phyloP scores from a whole-genome alignment of 2,329 filamentous ascomycete species.

The Dothideomycetes sp. region DNA sequence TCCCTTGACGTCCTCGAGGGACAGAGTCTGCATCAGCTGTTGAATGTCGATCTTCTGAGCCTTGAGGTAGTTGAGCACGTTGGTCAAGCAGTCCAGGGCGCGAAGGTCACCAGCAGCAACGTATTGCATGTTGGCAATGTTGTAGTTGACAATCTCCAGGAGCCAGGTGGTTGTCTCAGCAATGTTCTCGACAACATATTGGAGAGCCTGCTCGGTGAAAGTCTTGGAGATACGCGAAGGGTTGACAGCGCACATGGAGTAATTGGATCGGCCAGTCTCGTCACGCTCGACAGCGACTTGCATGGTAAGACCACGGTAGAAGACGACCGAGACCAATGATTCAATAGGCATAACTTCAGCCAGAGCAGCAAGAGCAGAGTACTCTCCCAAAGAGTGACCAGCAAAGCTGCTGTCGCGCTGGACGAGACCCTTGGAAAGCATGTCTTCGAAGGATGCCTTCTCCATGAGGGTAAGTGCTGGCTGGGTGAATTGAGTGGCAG shows the following conservation, averaged over 20 bases:
- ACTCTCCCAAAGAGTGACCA: conserved; percentile 95
- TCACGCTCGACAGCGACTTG: conserved; percentile 98
- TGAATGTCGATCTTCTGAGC: conserved; percentile 96
- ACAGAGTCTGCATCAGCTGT: conserved; percentile 75
- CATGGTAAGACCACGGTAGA: conserved; percentile 98
- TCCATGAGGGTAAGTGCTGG: conserved; percentile 97
- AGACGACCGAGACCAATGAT: conserved; percentile 93
- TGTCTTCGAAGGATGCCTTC: conserved; percentile 98
- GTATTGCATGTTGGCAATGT: conserved; percentile 62
- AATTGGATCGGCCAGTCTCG: conserved; percentile 85
- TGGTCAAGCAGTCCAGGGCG: conserved; percentile 57
- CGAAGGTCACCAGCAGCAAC: conserved; percentile 59
- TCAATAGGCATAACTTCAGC: conserved; percentile 99
- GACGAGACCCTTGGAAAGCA: conserved; percentile 93
- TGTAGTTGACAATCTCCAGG: conserved; percentile 97
- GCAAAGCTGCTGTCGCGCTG: conserved; percentile 95
- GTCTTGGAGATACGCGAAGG: conserved; percentile 96
- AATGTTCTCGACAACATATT: conserved; percentile 95
- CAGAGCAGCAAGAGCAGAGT: conserved; percentile 89
- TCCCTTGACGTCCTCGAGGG: conserved; percentile 81
- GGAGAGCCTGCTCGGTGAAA: conserved; percentile 94
- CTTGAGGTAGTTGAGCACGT: conserved; percentile 92
- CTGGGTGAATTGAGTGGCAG: conserved; percentile 97
- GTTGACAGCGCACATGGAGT: conserved; percentile 99
- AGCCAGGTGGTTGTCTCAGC: conserved; percentile 91